Conservation (phyloP, 441 rosid species). For the Eruca vesicaria region DNA sequence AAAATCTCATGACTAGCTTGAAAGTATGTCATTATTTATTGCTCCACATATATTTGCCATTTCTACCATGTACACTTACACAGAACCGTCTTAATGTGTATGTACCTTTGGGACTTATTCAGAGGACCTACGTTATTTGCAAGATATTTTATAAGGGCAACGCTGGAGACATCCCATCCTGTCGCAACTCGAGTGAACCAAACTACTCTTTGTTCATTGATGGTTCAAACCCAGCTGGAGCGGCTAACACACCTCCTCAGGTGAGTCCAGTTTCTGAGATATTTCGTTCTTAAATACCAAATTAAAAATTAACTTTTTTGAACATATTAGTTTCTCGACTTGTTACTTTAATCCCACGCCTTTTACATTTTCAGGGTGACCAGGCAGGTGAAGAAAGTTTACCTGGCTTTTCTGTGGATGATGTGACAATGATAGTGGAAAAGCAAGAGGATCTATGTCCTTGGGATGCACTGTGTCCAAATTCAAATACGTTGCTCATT, state of each 20-base stretch:
- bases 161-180: neutral
- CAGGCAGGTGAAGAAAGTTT: neutral
- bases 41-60: neutral
- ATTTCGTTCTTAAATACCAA: neutral
- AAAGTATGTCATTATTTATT: too few species aligned
- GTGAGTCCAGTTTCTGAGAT: constrained; percentile 10
- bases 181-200: neutral
- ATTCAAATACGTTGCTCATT: neutral
- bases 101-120: neutral
- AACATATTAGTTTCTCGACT: neutral
- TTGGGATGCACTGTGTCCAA: constrained; percentile 1
- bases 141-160: neutral
- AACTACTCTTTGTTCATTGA: neutral
- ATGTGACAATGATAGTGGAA: neutral
- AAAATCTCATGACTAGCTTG: too few species aligned
- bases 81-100: neutral
- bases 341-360: neutral
- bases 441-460: neutral
- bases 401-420: neutral
- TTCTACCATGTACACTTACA: neutral
- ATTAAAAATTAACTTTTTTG: too few species aligned
- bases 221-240: neutral
- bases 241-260: neutral
- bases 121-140: constrained; percentile 1
- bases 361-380: neutral